These are phyloP conservation scores for Trichoderma arundinaceum DNA, from an alignment of 2,329 filamentous ascomycete genomes.

Conservation along the genomic window DNA sequence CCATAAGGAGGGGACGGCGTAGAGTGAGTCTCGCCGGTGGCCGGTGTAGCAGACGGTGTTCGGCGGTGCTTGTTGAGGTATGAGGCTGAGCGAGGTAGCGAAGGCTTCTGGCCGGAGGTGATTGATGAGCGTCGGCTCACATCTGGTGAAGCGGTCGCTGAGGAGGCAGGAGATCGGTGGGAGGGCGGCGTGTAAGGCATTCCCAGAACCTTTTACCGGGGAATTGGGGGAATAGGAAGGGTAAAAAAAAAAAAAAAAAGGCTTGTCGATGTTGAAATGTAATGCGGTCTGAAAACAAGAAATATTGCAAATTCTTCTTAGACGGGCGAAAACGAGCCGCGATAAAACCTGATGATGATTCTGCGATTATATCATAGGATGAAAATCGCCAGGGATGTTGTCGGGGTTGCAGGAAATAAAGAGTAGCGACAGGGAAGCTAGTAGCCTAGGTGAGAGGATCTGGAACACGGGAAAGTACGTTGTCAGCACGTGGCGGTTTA, in stretches of 20 bases:
- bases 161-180: conserved; percentile 66
- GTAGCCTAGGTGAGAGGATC: conserved; percentile 23
- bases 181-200: conserved; percentile 91
- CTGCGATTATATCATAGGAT: conserved; percentile 29
- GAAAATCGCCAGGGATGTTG: conserved; percentile 7
- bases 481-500: conserved; percentile 28
- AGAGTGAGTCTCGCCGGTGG: conserved; percentile 37
- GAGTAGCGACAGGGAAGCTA: conserved; percentile 25
- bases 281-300: background rate
- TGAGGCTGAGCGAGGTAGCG: conserved; percentile 67
- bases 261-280: conserved; percentile 10
- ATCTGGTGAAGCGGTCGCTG: conserved; percentile 61
- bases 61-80: conserved; percentile 69
- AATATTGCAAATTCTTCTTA: conserved; percentile 14
- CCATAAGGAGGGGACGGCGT: conserved; percentile 48
- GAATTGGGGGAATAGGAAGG: background rate
- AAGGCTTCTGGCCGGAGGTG: conserved; percentile 55
- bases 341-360: background rate
- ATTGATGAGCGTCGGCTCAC: conserved; percentile 65
- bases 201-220: conserved; percentile 45
- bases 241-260: background rate
- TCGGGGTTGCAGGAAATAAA: background rate
- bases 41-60: conserved; percentile 54
- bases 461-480: conserved; percentile 28
- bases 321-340: conserved; percentile 1